These are phyloP conservation scores for Adansonia grandidieri DNA, from an alignment of 441 rosid genomes.

Conservation along the genomic window DNA sequence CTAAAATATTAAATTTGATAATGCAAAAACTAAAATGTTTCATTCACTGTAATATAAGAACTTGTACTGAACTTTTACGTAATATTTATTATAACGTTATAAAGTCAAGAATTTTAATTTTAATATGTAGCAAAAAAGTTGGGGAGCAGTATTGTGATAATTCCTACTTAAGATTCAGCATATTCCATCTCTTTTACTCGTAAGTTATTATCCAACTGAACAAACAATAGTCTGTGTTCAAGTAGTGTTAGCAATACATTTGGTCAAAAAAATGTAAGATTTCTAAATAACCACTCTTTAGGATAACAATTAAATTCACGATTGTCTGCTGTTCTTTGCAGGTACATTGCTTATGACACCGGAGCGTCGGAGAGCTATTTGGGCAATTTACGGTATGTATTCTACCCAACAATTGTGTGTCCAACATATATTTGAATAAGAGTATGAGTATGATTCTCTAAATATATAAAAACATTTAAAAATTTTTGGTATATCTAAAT, in stretches of 20 bases:
- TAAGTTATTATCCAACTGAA: background rate
- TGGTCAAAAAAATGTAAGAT: background rate
- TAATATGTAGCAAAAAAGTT: background rate
- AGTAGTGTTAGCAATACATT: background rate
- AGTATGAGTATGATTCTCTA: too few species aligned
- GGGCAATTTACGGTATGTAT: constrained; percentile 56
- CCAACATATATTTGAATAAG: too few species aligned
- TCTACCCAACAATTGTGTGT: too few species aligned
- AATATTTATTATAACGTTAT: background rate
- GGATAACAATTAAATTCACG: background rate
- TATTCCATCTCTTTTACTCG: background rate
- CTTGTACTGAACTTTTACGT: too few species aligned
- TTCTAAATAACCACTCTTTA: background rate
- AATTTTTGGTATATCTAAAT: too few species aligned
- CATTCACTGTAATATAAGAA: too few species aligned
- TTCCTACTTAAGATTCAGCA: background rate
- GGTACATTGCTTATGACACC: constrained; percentile 58
- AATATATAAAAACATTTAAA: too few species aligned
- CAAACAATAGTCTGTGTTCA: background rate
- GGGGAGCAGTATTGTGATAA: background rate
- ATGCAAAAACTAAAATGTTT: too few species aligned
- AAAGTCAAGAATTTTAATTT: background rate
- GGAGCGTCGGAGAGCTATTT: constrained; percentile 48
- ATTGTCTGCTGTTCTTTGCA: constrained; percentile 22
- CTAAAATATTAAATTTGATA: too few species aligned